These are phyloP conservation scores for Gliomastix tumulicola DNA, from an alignment of 2,329 filamentous ascomycete genomes.

Conservation along the genomic window DNA sequence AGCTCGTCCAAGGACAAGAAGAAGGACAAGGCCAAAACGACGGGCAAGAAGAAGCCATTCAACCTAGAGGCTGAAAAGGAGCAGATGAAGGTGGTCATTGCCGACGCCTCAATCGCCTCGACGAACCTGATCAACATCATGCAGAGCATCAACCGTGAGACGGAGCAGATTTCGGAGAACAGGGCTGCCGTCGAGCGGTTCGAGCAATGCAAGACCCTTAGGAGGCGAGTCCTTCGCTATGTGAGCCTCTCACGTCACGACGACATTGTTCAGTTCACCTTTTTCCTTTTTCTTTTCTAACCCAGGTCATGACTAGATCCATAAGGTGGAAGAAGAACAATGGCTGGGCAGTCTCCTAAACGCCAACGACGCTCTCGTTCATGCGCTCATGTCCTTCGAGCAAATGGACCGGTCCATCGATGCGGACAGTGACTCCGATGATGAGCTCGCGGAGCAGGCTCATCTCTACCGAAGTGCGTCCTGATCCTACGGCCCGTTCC, in stretches of 20 bases:
- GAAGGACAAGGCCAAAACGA: conserved; percentile 41
- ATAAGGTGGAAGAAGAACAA: conserved; percentile 83
- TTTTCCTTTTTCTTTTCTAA: neutral
- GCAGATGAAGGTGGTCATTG: conserved; percentile 80
- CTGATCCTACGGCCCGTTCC: neutral
- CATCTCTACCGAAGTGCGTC: conserved; percentile 53
- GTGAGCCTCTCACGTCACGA: too few species aligned
- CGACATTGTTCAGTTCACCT: too few species aligned
- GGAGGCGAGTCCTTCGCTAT: conserved; percentile 80
- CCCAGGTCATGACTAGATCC: conserved; percentile 50
- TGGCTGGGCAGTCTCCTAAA: conserved; percentile 87
- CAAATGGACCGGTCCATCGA: conserved; percentile 84
- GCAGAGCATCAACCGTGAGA: conserved; percentile 85
- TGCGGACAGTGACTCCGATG: conserved; percentile 64
- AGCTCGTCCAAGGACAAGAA: conserved; percentile 35
- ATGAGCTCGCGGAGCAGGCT: conserved; percentile 60
- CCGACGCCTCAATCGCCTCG: conserved; percentile 81
- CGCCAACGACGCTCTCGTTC: conserved; percentile 93
- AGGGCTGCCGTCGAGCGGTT: conserved; percentile 67
- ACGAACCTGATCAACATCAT: conserved; percentile 84
- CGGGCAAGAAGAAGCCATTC: conserved; percentile 58
- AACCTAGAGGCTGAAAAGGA: conserved; percentile 83
- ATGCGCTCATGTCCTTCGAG: conserved; percentile 88
- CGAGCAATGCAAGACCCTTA: conserved; percentile 77
- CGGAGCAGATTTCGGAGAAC: conserved; percentile 82